These are phyloP conservation scores for Trichocladium uniseriatum DNA, from an alignment of 495 filamentous ascomycete species.

Conservation along the genomic window DNA sequence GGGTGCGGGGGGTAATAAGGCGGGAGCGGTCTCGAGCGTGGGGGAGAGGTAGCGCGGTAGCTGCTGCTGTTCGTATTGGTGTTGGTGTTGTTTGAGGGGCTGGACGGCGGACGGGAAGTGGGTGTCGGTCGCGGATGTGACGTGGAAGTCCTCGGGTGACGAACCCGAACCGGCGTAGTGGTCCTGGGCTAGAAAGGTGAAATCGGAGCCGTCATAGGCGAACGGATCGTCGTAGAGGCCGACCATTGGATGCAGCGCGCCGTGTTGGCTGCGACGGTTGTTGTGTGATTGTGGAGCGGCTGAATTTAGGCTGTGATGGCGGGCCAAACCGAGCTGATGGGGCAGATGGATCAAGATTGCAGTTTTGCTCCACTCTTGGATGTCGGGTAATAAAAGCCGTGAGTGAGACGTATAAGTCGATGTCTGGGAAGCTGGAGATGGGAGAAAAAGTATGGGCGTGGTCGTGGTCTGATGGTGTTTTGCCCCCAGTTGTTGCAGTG, in stretches of 20 bases:
- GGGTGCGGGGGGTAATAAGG: not conserved
- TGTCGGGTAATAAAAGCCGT: slow-evolving; percentile 5
- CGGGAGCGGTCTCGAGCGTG: too few relatives aligned
- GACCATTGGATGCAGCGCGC: slow-evolving; percentile 4
- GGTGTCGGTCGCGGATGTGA: slow-evolving; percentile 4
- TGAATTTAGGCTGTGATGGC: slow-evolving; percentile 18
- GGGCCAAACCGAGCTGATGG: slow-evolving; percentile 8
- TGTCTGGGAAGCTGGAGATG: not conserved
- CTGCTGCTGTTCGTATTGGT: not conserved
- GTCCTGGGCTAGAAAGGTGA: slow-evolving; percentile 2
- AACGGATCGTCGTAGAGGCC: slow-evolving; percentile 14
- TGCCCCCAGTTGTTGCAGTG: too few relatives aligned
- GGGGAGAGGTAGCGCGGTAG: too few relatives aligned
- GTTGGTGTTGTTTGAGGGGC: not conserved
- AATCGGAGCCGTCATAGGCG: slow-evolving; percentile 12
- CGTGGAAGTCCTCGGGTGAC: slow-evolving; percentile 10
- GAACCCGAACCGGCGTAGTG: not conserved
- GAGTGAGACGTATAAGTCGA: not conserved
- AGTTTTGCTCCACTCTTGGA: slow-evolving; percentile 10
- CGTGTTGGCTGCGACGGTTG: slow-evolving; percentile 1
- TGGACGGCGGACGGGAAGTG: slow-evolving; percentile 5
- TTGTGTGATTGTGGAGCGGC: slow-evolving; percentile 13
- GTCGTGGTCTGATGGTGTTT: not conserved
- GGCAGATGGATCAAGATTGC: slow-evolving; percentile 10
- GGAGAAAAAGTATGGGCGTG: not conserved